Percentiles rank a stretch among this genome's conserved stretches.
phyloP scores from a whole-genome alignment of 352 stramenopile species.

The Globisporangium apiculatum region DNA sequence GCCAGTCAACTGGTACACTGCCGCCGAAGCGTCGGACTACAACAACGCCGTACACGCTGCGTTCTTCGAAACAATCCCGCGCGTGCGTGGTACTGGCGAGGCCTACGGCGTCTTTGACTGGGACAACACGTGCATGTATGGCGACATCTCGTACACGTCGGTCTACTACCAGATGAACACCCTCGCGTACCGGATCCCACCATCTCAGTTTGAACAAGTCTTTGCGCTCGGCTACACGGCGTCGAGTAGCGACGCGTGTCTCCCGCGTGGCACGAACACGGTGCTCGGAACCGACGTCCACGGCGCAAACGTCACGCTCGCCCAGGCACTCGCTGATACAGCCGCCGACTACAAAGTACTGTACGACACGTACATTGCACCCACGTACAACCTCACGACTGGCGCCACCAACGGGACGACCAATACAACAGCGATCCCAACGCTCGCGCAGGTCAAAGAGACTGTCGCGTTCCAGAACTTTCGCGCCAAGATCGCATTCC shows the following conservation, averaged over 20 bases:
- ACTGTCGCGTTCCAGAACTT: constrained; percentile 49
- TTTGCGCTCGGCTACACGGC: constrained; percentile 51
- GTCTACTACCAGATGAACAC: constrained; percentile 53
- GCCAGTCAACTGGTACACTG: constrained; percentile 24
- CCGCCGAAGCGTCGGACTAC: constrained; percentile 45
- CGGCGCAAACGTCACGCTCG: constrained; percentile 35
- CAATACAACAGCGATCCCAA: constrained; percentile 5
- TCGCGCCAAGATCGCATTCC: constrained; percentile 43
- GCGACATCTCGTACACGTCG: constrained; percentile 61
- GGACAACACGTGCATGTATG: constrained; percentile 66
- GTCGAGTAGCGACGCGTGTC: constrained; percentile 36
- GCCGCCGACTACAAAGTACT: constrained; percentile 43
- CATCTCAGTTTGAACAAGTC: constrained; percentile 28
- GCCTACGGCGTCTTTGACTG: constrained; percentile 52
- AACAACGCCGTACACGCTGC: constrained; percentile 44
- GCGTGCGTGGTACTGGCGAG: constrained; percentile 25
- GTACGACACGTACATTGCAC: constrained; percentile 44
- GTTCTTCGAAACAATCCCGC: constrained; percentile 28
- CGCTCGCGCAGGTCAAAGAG: constrained; percentile 30
- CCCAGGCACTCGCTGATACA: constrained; percentile 19
- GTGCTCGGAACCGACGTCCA: constrained; percentile 35
- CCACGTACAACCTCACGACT: constrained; percentile 32
- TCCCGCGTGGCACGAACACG: constrained; percentile 32
- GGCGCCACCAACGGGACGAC: constrained; percentile 1
- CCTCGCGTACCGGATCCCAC: constrained; percentile 41